Base-by-base conservation (phyloP, 257 asterid genomes). In the Salvia splendens region DNA sequence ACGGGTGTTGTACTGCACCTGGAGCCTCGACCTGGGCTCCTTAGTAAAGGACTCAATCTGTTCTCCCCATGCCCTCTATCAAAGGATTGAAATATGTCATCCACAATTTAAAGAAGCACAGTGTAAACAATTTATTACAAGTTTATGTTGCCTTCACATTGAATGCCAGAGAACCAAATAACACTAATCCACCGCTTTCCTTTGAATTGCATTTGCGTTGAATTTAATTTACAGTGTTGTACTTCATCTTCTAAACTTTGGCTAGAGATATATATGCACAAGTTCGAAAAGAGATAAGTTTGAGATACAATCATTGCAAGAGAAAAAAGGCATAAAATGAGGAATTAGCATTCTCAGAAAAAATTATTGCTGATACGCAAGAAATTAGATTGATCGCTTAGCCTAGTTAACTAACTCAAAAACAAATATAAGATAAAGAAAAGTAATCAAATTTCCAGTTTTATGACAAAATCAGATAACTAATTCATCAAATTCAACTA, bases 21-120 rank as follows among this genome's bases (percentile, higher is more conserved):
- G 3, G 94, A 82, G 50, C 86, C 88, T 50, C 80, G 85, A 72
- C 80, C 90, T 0, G 96, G 99, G 80, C 96, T 88, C 65, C 89
- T 79, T 42, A 77, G 75, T 17, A 78, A 41, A 0, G 94, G 95
- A 73, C 91, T 89, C 53, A 79, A 71, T 80, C 76, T 85, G 73
- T 43, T 77, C 68, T 84, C 96, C 42, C 82, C 89, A 42, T 67
- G 77, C 52, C 85, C 89, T 82, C 98, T 92, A 87, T 57, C 64
- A 76, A 62, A 66, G 43, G 75, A 73, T 7, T 77, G 1, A 63
- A 74, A 77, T 67, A 47, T 69, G 28, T 33, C 69, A 76, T 28
- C 67, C 73, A 68, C 49, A 71, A 45, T 38, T 42, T 11, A 43
- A 8, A 41, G 73, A 68, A 36, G 33, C 65, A 45, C 16, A 53